Conservation (phyloP, 768 basidiomycete genomes). For the Lentinula sp. region DNA sequence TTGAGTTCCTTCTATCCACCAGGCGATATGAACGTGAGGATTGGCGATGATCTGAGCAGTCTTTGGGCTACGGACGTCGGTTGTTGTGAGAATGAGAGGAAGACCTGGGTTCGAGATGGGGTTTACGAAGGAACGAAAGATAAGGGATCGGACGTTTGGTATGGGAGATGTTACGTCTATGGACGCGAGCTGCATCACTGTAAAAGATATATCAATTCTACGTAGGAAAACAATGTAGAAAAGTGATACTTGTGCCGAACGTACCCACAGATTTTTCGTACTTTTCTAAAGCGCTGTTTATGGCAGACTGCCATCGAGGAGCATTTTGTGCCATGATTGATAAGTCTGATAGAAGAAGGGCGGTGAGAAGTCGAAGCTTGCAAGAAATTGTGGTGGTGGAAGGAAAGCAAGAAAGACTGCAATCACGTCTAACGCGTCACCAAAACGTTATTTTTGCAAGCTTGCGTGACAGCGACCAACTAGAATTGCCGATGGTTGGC, state of each 20-base stretch:
- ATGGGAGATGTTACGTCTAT: slow-evolving; percentile 31
- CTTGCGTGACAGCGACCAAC: too few species aligned
- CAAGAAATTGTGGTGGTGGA: not conserved
- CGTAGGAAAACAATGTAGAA: not conserved
- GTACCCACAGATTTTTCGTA: slow-evolving; percentile 33
- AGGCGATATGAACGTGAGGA: slow-evolving; percentile 54
- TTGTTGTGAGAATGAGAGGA: slow-evolving; percentile 61
- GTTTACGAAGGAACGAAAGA: slow-evolving; percentile 55
- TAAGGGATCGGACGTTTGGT: slow-evolving; percentile 61
- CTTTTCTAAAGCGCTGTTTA: slow-evolving; percentile 35
- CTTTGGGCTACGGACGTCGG: slow-evolving; percentile 72
- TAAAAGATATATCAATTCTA: not conserved
- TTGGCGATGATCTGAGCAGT: slow-evolving; percentile 46
- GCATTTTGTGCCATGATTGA: slow-evolving; percentile 12
- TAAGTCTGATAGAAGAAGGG: not conserved
- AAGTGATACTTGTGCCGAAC: slow-evolving; percentile 6
- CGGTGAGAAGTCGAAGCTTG: not conserved
- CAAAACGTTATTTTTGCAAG: too few species aligned
- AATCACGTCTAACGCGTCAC: too few species aligned
- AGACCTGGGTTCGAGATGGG: slow-evolving; percentile 33
- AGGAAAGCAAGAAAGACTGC: not conserved
- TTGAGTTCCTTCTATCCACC: slow-evolving; percentile 63
- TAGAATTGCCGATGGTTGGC: too few species aligned
- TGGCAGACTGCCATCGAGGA: slow-evolving; percentile 42
- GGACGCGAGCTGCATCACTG: slow-evolving; percentile 60